Conservation (phyloP, 2,329 filamentous ascomycete species). For the Fusarium bactridioides region DNA sequence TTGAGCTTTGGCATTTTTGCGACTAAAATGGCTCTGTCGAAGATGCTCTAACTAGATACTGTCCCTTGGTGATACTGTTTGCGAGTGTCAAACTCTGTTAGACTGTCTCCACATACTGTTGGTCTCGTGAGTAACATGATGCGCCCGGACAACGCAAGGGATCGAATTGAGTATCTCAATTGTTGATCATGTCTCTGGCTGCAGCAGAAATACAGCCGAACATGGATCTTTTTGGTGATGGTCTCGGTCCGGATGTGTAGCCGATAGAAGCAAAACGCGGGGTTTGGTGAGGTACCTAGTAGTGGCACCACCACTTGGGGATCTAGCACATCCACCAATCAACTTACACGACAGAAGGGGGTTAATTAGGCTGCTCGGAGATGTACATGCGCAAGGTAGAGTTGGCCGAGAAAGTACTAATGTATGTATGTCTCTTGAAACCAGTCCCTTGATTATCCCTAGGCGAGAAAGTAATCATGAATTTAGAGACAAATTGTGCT, state of each 20-base stretch:
- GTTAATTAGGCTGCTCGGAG: neutral
- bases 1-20: neutral
- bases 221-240: conserved; percentile 13
- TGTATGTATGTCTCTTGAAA: neutral
- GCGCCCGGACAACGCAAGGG: neutral
- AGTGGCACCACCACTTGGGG: conserved; percentile 13
- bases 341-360: conserved; percentile 39
- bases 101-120: neutral
- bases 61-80: neutral
- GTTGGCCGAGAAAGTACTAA: neutral
- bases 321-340: conserved; percentile 36
- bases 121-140: conserved; percentile 3
- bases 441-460: neutral
- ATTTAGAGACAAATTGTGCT: neutral
- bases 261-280: conserved; percentile 31
- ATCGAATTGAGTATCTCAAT: conserved; percentile 9
- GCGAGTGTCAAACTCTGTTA: neutral
- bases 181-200: conserved; percentile 25
- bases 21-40: neutral
- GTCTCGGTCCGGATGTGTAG: conserved; percentile 21
- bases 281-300: neutral
- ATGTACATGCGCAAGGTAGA: neutral
- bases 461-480: neutral
- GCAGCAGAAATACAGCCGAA: conserved; percentile 15
- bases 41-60: neutral